Conservation (phyloP, 75 land plant genomes). For the Selaginella moellendorffii region DNA sequence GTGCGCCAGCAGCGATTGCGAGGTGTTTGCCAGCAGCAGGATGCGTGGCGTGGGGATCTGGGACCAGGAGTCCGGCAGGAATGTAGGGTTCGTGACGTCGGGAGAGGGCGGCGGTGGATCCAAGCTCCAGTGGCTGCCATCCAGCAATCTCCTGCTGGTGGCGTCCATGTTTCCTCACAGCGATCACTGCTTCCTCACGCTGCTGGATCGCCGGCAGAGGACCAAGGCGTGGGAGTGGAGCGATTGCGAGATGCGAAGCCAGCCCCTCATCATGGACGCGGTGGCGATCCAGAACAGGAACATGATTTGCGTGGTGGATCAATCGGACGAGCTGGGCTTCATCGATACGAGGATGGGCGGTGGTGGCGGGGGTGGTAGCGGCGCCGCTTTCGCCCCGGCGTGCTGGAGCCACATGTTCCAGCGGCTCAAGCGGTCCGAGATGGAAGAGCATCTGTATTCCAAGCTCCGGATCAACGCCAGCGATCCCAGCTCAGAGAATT, state of each 20-base stretch:
- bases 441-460: constrained; percentile 71
- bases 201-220: constrained; percentile 56
- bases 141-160: constrained; percentile 42
- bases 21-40: constrained; percentile 59
- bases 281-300: constrained; percentile 56
- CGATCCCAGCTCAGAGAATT: no score
- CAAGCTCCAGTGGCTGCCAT: constrained; percentile 68
- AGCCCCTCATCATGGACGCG: constrained; percentile 63
- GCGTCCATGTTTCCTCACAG: constrained; percentile 64
- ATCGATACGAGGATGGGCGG: constrained; percentile 37
- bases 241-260: constrained; percentile 37
- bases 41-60: constrained; percentile 73
- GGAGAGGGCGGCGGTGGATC: constrained; percentile 62
- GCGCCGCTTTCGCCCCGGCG: constrained; percentile 21
- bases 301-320: constrained; percentile 74
- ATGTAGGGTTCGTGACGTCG: constrained; percentile 55
- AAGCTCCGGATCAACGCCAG: constrained; percentile 54
- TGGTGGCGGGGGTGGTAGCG: constrained; percentile 12
- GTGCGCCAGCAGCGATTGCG: constrained; percentile 30
- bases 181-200: constrained; percentile 67
- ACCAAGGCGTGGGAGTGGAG: constrained; percentile 71
- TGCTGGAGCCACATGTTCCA: constrained; percentile 67
- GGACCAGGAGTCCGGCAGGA: constrained; percentile 59
- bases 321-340: constrained; percentile 74
- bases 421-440: constrained; percentile 35